Percentiles rank a stretch among this genome's conserved stretches.
These are phyloP conservation scores for Malassezia furfur DNA, from an alignment of 1,284 basidiomycete genomes.

Conservation along the genomic window DNA sequence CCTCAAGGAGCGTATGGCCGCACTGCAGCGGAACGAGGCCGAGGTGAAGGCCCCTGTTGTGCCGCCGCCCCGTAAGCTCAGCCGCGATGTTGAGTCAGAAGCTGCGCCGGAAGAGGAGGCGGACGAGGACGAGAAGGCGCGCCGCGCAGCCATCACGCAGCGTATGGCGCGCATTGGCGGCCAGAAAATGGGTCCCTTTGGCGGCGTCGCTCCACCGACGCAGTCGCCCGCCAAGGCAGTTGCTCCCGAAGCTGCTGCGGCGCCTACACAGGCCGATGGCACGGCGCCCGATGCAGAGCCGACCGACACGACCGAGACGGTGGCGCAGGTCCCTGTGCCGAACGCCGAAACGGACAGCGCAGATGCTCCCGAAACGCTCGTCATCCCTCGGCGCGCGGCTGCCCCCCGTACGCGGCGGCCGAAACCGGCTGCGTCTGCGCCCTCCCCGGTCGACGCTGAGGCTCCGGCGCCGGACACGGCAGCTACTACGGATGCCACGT, in stretches of 20 bases:
- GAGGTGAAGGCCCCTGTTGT: slow-evolving; percentile 15
- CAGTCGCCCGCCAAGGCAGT: slow-evolving; percentile 23
- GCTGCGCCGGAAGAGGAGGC: slow-evolving; percentile 1
- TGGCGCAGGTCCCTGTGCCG: slow-evolving; percentile 47
- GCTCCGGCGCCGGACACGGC: not conserved
- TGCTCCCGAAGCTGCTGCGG: not conserved
- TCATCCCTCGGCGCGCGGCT: slow-evolving; percentile 48
- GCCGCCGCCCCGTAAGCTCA: slow-evolving; percentile 14
- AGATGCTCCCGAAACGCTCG: slow-evolving; percentile 33
- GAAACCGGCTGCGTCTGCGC: not conserved
- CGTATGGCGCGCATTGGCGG: slow-evolving; percentile 45
- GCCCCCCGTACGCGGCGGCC: slow-evolving; percentile 46
- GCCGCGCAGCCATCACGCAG: slow-evolving; percentile 33
- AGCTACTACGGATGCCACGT: no score
- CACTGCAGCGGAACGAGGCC: slow-evolving; percentile 35
- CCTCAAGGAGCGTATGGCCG: slow-evolving; percentile 46
- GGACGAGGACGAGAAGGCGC: slow-evolving; percentile 33
- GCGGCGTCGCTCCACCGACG: slow-evolving; percentile 36
- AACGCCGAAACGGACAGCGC: slow-evolving; percentile 14
- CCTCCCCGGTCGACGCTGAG: not conserved
- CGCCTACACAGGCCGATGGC: slow-evolving; percentile 16
- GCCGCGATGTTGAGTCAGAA: not conserved
- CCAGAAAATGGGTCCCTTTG: slow-evolving; percentile 44
- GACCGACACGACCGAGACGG: slow-evolving; percentile 18
- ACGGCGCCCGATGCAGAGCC: no score